Evolutionary conservation across 306 rosid genomes (phyloP).

Genomic region (Acacia acuminata): DNA sequence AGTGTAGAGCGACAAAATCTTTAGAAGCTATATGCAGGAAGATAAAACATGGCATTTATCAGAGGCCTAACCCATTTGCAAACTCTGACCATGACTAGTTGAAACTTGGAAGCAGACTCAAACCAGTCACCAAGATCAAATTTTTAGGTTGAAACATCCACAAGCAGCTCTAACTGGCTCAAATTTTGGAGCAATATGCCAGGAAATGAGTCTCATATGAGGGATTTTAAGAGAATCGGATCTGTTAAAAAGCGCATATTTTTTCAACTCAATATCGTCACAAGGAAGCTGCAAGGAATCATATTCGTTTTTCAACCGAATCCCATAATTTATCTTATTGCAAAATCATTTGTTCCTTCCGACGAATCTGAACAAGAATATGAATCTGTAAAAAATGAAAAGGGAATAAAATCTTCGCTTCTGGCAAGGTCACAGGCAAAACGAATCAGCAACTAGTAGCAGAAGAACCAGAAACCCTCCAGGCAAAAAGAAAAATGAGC

Average conservation of each 20-base stretch:
- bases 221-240: not conserved
- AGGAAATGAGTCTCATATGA: not conserved
- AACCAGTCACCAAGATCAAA: not conserved
- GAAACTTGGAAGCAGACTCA: conserved; percentile 25
- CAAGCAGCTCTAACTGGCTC: not conserved
- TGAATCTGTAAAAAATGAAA: conserved; percentile 28
- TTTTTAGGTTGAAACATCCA: not conserved
- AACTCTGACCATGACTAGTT: conserved; percentile 1
- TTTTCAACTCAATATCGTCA: conserved; percentile 55
- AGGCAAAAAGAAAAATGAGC: not conserved
- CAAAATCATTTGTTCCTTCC: conserved; percentile 29
- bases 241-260: conserved; percentile 45
- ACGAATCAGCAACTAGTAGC: conserved; percentile 19
- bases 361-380: conserved; percentile 40
- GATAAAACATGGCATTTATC: conserved; percentile 1
- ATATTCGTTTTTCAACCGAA: conserved; percentile 46
- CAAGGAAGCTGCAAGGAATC: conserved; percentile 62
- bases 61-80: conserved; percentile 27
- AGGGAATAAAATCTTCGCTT: not conserved
- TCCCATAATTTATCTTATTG: conserved; percentile 34
- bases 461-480: conserved; percentile 29
- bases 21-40: conserved; percentile 20
- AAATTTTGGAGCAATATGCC: not conserved
- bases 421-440: conserved; percentile 7
- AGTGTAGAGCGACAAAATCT: conserved; percentile 33